Evolutionary conservation across 2,329 filamentous ascomycete genomes (phyloP).

Genomic region (Parastagonospora nodorum): DNA sequence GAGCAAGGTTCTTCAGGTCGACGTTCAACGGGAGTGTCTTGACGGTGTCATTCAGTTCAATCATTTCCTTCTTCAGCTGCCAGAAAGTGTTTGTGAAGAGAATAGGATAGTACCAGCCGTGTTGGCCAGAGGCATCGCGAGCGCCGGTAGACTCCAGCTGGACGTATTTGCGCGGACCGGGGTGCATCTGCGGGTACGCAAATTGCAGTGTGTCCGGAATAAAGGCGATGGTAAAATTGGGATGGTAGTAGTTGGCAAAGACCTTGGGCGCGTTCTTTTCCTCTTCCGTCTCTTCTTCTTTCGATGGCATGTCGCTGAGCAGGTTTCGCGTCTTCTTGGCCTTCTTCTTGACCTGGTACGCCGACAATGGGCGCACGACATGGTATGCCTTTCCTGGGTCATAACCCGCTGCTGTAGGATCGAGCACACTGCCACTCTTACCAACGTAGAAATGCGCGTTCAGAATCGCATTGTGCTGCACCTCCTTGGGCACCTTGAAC

Average conservation of each 20-base stretch:
- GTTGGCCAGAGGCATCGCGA: conserved; percentile 80
- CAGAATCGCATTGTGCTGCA: conserved; percentile 90
- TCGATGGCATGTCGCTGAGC: conserved; percentile 59
- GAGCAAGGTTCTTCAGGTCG: conserved; percentile 76
- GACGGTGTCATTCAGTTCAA: conserved; percentile 86
- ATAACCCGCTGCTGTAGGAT: conserved; percentile 74
- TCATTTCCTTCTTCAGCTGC: conserved; percentile 93
- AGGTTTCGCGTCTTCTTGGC: conserved; percentile 84
- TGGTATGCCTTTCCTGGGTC: conserved; percentile 78
- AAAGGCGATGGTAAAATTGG: conserved; percentile 88
- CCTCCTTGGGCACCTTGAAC: conserved; percentile 75
- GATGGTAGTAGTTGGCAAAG: conserved; percentile 88
- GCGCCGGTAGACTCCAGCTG: conserved; percentile 79
- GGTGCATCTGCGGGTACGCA: conserved; percentile 69
- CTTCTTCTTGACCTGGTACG: conserved; percentile 92
- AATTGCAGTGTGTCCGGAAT: conserved; percentile 78
- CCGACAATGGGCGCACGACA: conserved; percentile 83
- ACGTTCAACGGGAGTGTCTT: conserved; percentile 81
- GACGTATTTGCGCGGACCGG: conserved; percentile 77
- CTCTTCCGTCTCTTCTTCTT: conserved; percentile 56
- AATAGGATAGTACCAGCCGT: conserved; percentile 92
- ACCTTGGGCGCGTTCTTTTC: conserved; percentile 65
- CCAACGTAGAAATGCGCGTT: conserved; percentile 94
- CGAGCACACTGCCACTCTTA: conserved; percentile 74
- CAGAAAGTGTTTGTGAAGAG: conserved; percentile 96